A percentile compares a stretch with the other conserved stretches of the same genome.
phyloP scores from a whole-genome alignment of 306 rosid genomes.

The Malus fusca region DNA sequence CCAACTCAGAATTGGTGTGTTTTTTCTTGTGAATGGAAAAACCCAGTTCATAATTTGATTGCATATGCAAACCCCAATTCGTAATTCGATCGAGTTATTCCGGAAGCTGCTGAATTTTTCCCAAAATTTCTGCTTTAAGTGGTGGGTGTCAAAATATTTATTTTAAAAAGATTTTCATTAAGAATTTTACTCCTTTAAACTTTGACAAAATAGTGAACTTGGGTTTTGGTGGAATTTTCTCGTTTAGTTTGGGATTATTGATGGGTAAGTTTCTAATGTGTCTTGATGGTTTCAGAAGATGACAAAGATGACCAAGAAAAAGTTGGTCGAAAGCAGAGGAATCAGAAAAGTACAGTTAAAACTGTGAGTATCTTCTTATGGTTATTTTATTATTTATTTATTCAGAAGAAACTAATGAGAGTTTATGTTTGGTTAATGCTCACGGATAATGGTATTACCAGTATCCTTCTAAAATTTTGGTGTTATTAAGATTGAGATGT shows the following conservation, averaged over 20 bases:
- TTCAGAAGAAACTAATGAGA: background rate
- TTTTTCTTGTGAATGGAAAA: background rate
- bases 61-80: background rate
- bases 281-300: constrained; percentile 44
- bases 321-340: constrained; percentile 39
- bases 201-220: background rate
- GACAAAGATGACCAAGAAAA: constrained; percentile 35
- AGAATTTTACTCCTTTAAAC: background rate
- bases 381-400: background rate
- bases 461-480: background rate
- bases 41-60: background rate
- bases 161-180: background rate
- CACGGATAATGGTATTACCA: background rate
- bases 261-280: background rate
- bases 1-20: constrained; percentile 44
- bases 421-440: background rate
- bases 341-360: constrained; percentile 29
- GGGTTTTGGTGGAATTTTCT: background rate
- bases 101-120: background rate
- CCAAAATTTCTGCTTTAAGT: background rate
- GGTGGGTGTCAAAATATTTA: background rate
- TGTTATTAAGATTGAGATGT: background rate
- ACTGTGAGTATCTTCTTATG: constrained; percentile 31
- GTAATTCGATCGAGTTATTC: background rate
- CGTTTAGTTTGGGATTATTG: background rate